These are phyloP conservation scores for Artomyces pyxidatus DNA, from an alignment of 768 basidiomycete species.

Conservation along the genomic window DNA sequence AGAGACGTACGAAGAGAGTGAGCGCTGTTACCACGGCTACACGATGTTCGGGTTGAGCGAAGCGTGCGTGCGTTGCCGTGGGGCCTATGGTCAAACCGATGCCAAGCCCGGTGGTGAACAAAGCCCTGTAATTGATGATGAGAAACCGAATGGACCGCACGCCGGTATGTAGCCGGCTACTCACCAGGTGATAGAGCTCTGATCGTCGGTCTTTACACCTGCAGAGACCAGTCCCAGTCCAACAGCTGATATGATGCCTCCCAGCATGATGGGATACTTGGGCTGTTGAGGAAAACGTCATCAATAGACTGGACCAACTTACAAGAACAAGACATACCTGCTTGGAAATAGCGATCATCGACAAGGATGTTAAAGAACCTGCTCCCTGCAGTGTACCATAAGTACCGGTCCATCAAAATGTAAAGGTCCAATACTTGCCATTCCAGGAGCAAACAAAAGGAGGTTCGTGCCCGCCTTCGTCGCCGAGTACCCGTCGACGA, in stretches of 20 bases:
- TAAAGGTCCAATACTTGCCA: conserved; percentile 23
- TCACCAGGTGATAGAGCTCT: conserved; percentile 29
- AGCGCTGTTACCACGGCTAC: conserved; percentile 38
- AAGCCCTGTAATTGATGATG: conserved; percentile 24
- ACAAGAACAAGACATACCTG: too few species aligned
- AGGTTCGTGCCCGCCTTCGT: conserved; percentile 36
- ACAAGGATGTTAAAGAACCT: too few species aligned
- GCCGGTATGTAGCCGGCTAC: too few species aligned
- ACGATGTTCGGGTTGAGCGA: conserved; percentile 31
- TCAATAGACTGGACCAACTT: too few species aligned
- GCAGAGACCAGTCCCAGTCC: conserved; percentile 35
- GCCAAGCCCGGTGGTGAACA: conserved; percentile 37
- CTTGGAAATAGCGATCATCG: too few species aligned
- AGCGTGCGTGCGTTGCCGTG: conserved; percentile 35
- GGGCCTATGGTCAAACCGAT: conserved; percentile 35
- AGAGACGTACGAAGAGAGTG: conserved; percentile 34
- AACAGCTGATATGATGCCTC: conserved; percentile 29
- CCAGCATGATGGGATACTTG: conserved; percentile 32
- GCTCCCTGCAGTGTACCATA: too few species aligned
- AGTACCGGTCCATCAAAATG: too few species aligned
- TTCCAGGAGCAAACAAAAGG: conserved; percentile 44
- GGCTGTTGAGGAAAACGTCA: conserved; percentile 22
- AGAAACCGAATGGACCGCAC: not conserved
- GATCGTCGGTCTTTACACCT: conserved; percentile 32
- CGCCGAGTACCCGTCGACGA: conserved; percentile 35